Percentiles rank a stretch among this genome's conserved stretches.
phyloP scores from a whole-genome alignment of 2,329 filamentous ascomycete genomes.

The Colletotrichum melonis region DNA sequence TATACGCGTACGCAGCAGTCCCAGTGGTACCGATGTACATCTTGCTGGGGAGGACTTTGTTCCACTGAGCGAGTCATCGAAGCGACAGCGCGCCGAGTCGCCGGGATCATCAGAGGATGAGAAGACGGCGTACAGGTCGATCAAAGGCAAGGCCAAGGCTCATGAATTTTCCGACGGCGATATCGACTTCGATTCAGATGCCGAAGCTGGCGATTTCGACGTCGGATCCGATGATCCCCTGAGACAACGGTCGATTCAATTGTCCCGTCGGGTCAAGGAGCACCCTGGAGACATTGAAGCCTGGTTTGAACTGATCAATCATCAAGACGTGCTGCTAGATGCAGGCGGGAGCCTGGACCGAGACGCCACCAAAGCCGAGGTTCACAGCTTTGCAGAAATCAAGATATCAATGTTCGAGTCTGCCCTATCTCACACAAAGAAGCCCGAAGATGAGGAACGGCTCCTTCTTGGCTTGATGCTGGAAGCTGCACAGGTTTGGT shows the following conservation, averaged over 20 bases:
- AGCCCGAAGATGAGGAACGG: constrained; percentile 61
- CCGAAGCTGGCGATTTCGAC: constrained; percentile 47
- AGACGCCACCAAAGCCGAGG: constrained; percentile 68
- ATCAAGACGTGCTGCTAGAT: constrained; percentile 78
- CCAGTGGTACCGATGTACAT: constrained; percentile 23
- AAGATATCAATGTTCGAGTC: constrained; percentile 84
- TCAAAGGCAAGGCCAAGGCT: constrained; percentile 70
- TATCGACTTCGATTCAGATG: constrained; percentile 59
- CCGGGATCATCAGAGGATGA: constrained; percentile 57
- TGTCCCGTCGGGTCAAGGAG: constrained; percentile 73
- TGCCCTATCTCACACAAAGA: constrained; percentile 70
- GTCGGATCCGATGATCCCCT: constrained; percentile 55
- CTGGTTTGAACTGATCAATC: constrained; percentile 83
- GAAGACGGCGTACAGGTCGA: constrained; percentile 71
- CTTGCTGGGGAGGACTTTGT: constrained; percentile 59
- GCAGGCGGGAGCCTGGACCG: constrained; percentile 56
- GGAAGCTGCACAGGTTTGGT: constrained; percentile 82
- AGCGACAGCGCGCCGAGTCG: constrained; percentile 50
- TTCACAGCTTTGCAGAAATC: constrained; percentile 78
- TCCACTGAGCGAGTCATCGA: constrained; percentile 45
- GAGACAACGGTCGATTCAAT: constrained; percentile 66
- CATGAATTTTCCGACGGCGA: constrained; percentile 60
- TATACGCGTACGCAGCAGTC: constrained; percentile 49
- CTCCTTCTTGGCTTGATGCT: constrained; percentile 77
- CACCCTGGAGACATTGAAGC: constrained; percentile 74